Evolutionary conservation across 805 yeast species (phyloP).

Genomic region (Kazachstania psychrophila): DNA sequence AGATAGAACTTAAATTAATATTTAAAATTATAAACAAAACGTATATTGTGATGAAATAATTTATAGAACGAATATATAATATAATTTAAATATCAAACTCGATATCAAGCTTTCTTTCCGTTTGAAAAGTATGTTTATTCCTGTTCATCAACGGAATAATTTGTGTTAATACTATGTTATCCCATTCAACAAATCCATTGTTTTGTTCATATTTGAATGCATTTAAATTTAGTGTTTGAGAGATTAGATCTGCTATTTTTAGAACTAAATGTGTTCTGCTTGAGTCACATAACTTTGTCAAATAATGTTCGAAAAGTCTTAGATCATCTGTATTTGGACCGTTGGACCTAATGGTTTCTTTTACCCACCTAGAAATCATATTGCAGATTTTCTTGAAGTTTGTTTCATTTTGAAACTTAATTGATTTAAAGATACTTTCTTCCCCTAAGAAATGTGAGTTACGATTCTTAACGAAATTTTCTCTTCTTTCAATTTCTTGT

Average conservation of each 20-base stretch:
- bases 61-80: too few species aligned
- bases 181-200: conserved; percentile 27
- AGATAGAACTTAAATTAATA: too few species aligned
- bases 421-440: conserved; percentile 21
- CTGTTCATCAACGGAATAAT: conserved; percentile 23
- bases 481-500: conserved; percentile 11
- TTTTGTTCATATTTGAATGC: conserved; percentile 5
- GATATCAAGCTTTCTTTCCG: conserved; percentile 16
- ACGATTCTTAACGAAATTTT: conserved; percentile 4
- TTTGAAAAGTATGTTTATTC: conserved; percentile 18
- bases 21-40: too few species aligned
- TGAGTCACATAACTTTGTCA: conserved; percentile 22
- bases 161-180: conserved; percentile 16
- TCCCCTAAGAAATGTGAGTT: conserved; percentile 16
- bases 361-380: conserved; percentile 33
- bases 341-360: conserved; percentile 15
- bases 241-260: conserved; percentile 17
- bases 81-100: conserved; percentile 16
- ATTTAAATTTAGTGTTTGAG: conserved; percentile 15
- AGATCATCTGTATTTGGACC: conserved; percentile 38
- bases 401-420: conserved; percentile 29
- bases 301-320: conserved; percentile 29
- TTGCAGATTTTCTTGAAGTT: conserved; percentile 31
- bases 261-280: conserved; percentile 23
- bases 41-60: too few species aligned